A percentile compares a stretch with the other conserved stretches of the same genome.
phyloP scores from a whole-genome alignment of 495 filamentous ascomycete genomes.

The Cercophora samala region DNA sequence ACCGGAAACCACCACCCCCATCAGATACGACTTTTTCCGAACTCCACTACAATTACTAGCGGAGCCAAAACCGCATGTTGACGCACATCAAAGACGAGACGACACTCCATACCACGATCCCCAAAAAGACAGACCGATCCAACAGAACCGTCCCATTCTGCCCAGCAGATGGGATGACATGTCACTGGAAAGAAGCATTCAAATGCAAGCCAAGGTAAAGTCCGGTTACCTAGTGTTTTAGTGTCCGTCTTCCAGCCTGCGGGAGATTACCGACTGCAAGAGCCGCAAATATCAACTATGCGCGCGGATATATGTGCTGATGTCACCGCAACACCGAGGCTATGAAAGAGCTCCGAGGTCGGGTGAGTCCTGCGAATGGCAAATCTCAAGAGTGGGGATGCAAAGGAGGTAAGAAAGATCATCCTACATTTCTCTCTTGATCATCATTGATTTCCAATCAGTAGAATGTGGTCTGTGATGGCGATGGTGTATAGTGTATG shows the following conservation, averaged over 20 bases:
- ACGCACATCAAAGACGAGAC: background rate
- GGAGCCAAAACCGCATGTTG: background rate
- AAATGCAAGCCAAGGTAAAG: background rate
- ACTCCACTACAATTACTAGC: conserved; percentile 4
- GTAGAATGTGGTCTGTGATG: background rate
- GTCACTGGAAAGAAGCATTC: background rate
- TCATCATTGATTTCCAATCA: background rate
- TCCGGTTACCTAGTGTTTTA: background rate
- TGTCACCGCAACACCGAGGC: background rate
- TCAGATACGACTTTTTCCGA: conserved; percentile 13
- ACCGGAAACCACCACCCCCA: background rate
- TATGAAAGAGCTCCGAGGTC: background rate
- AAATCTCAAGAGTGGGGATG: background rate
- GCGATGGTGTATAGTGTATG: background rate
- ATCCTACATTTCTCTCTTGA: background rate
- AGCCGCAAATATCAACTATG: background rate
- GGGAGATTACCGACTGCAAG: background rate
- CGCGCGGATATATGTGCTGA: background rate
- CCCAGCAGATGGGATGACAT: background rate
- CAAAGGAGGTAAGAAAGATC: background rate
- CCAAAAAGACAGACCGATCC: background rate
- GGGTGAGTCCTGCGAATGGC: background rate
- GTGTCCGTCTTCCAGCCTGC: background rate
- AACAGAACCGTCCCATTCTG: background rate
- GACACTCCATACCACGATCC: background rate